phyloP scores from a whole-genome alignment of 306 rosid genomes.

The Lathyrus tuberosus region DNA sequence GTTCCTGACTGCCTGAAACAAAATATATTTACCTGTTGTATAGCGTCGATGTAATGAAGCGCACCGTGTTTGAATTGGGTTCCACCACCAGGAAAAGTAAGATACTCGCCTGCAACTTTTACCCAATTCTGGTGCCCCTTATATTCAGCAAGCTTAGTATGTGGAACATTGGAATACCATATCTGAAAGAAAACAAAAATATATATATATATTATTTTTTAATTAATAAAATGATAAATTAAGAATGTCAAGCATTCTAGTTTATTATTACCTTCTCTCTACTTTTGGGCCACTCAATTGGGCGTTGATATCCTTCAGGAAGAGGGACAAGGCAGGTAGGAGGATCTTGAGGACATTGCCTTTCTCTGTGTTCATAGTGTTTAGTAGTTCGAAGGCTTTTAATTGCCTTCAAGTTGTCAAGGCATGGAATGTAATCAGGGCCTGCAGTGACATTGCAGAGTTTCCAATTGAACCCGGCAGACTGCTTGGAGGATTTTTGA shows the following conservation, averaged over 20 bases:
- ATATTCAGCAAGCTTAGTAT: slow-evolving; percentile 75
- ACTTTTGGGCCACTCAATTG: slow-evolving; percentile 94
- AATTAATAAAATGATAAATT: slow-evolving; percentile 24
- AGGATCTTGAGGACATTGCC: slow-evolving; percentile 88
- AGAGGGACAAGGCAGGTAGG: slow-evolving; percentile 92
- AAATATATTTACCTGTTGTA: slow-evolving; percentile 62
- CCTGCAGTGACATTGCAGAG: slow-evolving; percentile 92
- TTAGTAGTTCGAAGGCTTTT: slow-evolving; percentile 71
- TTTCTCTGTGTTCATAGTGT: slow-evolving; percentile 98
- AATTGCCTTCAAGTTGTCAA: slow-evolving; percentile 83
- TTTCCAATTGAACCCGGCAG: slow-evolving; percentile 66
- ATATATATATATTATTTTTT: slow-evolving; percentile 26
- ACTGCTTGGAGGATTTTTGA: slow-evolving; percentile 58
- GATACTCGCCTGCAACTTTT: slow-evolving; percentile 83
- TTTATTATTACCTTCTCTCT: slow-evolving; percentile 79
- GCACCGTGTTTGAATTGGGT: slow-evolving; percentile 97
- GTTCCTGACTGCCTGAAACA: slow-evolving; percentile 22
- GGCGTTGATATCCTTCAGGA: slow-evolving; percentile 79
- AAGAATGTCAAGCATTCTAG: slow-evolving; percentile 23
- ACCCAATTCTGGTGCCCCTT: slow-evolving; percentile 99
- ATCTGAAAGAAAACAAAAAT: slow-evolving; percentile 59
- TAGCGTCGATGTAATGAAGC: slow-evolving; percentile 91
- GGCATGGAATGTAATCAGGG: slow-evolving; percentile 92
- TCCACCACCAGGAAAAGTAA: slow-evolving; percentile 99
- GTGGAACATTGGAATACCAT: slow-evolving; percentile 96